Base-by-base conservation (phyloP, 2,329 filamentous ascomycete genomes). In the Biscogniauxia mediterranea region DNA sequence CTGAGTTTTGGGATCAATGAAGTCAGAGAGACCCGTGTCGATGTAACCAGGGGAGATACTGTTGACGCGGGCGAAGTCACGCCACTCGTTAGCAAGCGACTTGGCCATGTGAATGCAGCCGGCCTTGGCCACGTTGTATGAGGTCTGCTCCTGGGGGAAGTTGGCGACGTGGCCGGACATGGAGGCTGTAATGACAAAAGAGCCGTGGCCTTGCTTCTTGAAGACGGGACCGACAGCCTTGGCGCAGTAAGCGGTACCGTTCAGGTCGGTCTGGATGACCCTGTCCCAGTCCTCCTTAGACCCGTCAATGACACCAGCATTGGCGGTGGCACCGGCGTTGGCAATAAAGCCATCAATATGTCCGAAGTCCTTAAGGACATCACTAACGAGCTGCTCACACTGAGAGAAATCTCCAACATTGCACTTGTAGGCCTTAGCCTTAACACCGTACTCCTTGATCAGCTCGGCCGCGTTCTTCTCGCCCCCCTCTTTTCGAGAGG, bases 311-410 rank as follows among this genome's bases (percentile, higher is more conserved):
- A 85, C 81, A 8, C 83, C 76, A 1, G 83, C 84, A 67, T 87
- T 77, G 1, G 80, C 85, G 1, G 84, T 83, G 56, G 86, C 83
- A 42, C 85, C 89, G 50, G 83, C 88, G 75, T 93, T 92, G 69
- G 90, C 89, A 58, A 93, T 84, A 68, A 93, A 91, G 63, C 88
- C 84, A 66, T 92, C 89, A 61, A 92, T 85, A 55, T 86, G 85
- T 69, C 88, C 87, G 73, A 93, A 93, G 72, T 93, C 90, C 67
- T 80, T 78, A 72, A 89, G 82, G 66, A 93, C 87, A 38, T 92
- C 85, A 60, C 79, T 77, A 60, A 87, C 78, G 66, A 85, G 80
- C 53, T 77, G 73, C 72, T 85, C 77, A 59, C 87, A 81, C 9
- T 81, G 76, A 15, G 75, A 69, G 67, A 79, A 83, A 62, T 85